Base-by-base conservation (phyloP, 106 monocot species). In the Xerophyta viscosa region DNA sequence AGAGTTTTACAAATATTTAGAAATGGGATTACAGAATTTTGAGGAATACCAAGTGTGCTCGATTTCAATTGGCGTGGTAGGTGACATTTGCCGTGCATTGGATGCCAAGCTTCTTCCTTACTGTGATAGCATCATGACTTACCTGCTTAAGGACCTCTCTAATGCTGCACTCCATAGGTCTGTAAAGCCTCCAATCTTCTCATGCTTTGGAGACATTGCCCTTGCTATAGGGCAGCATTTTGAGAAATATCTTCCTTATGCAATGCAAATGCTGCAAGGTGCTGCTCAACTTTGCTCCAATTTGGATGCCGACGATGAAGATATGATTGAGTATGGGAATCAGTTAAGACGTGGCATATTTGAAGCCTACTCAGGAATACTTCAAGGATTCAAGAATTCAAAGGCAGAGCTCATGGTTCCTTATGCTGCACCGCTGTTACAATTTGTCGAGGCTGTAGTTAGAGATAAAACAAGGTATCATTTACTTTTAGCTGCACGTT, bases 311-410 rank as follows among this genome's bases (percentile, higher is more conserved):
- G 33, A n/a, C 9, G 87, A 93, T 56, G 93, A 93, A 23, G 93
- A 93, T 43, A 71, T 77, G 59, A 37, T 77, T 27, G 93, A 93
- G 3, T 87, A 88, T 70, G 72, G 71, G n/a, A 93, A 93, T 60
- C 80, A 81, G 31, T 77, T 93, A 11, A 63, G 93, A 47, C 65
- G 72, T n/a, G 80, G 93, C 37, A 83, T 93, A 50, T 78, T 93
- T 30, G 93, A 93, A 64, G 93, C 87, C 15, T 93, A 88, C 57
- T 88, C 93, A 0, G 93, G 93, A 18, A 93, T 93, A 22, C 73
- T 93, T 23, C 93, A 93, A 37, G 93, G 93, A 1, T 84, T 88
- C 56, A 93, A 93, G 61, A 78, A 46, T 66, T 65, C 87, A 6
- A 92, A 87, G 70, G 53, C 92, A 6, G 70, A 79, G 27, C 66